These are phyloP conservation scores for Puccinellia tenuiflora DNA, from an alignment of 176 grass and related monocot genomes.

Conservation along the genomic window DNA sequence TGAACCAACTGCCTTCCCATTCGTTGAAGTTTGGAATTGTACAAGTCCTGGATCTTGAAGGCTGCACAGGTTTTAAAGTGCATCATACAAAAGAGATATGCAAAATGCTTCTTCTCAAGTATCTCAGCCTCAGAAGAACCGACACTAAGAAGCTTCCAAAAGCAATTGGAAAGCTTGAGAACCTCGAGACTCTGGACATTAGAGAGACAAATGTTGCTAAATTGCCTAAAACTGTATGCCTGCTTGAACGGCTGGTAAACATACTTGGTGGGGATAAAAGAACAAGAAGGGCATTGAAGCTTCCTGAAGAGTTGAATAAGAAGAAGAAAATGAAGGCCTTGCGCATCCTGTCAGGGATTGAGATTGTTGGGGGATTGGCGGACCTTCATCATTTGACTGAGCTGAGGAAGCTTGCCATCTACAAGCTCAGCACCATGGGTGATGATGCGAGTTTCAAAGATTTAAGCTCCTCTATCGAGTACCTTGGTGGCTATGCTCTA, in stretches of 20 bases:
- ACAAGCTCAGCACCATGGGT: not conserved
- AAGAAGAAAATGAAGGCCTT: not conserved
- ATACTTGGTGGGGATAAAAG: not conserved
- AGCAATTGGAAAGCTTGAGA: not conserved
- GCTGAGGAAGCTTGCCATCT: not conserved
- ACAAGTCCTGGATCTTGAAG: not conserved
- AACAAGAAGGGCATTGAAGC: not conserved
- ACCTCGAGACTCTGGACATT: not conserved
- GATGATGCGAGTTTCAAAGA: not conserved
- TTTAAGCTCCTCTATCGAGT: not conserved
- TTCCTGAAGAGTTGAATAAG: not conserved
- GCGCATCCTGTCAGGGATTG: not conserved
- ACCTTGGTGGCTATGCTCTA: not conserved
- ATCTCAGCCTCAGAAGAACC: not conserved
- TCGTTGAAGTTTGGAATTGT: not conserved
- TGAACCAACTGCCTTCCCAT: not conserved
- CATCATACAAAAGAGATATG: not conserved
- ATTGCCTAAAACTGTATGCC: not conserved
- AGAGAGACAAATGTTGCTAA: not conserved
- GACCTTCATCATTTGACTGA: not conserved
- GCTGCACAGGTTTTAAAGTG: not conserved
- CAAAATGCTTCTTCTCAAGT: not conserved
- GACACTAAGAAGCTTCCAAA: not conserved
- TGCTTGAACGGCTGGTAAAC: not conserved
- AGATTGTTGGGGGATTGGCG: not conserved